These are phyloP conservation scores for Alloascoidea africana DNA, from an alignment of 805 yeast species.

Conservation along the genomic window DNA sequence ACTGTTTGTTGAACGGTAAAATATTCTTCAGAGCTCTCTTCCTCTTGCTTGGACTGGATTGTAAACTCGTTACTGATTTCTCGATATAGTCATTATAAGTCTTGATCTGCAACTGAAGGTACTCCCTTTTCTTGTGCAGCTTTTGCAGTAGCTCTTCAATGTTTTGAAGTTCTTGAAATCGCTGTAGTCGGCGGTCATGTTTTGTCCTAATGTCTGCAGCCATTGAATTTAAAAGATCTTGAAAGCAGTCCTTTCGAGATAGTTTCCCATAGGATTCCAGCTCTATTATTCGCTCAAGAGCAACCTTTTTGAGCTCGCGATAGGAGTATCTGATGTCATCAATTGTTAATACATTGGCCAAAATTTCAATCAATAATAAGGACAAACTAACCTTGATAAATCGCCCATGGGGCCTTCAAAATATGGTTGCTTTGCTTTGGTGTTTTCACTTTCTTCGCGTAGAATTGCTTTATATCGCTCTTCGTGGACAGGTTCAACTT, in stretches of 20 bases:
- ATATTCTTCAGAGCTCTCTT: slow-evolving; percentile 15
- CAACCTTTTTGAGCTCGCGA: slow-evolving; percentile 62
- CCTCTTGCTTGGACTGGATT: slow-evolving; percentile 20
- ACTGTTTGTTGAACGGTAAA: slow-evolving; percentile 53
- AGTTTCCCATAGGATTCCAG: slow-evolving; percentile 55
- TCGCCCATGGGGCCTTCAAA: slow-evolving; percentile 4
- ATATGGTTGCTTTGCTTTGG: slow-evolving; percentile 7
- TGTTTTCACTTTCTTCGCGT: slow-evolving; percentile 21
- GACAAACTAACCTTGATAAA: slow-evolving; percentile 3
- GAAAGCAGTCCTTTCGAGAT: slow-evolving; percentile 57
- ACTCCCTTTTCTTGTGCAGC: slow-evolving; percentile 27
- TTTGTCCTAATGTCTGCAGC: slow-evolving; percentile 62
- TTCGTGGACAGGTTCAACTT: slow-evolving; percentile 60
- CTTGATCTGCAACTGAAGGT: slow-evolving; percentile 24
- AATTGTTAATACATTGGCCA: background rate
- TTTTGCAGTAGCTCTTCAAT: slow-evolving; percentile 28
- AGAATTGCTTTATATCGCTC: slow-evolving; percentile 40
- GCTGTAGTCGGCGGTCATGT: slow-evolving; percentile 30
- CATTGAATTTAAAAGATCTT: slow-evolving; percentile 65
- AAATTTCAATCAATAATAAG: background rate
- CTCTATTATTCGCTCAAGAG: slow-evolving; percentile 62
- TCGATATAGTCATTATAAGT: slow-evolving; percentile 32
- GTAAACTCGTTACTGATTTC: slow-evolving; percentile 33
- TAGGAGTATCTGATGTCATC: slow-evolving; percentile 24
- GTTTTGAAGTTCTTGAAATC: slow-evolving; percentile 28